Conservation (phyloP, 371 early-diverging fungal genomes). For the Circinella minor region DNA sequence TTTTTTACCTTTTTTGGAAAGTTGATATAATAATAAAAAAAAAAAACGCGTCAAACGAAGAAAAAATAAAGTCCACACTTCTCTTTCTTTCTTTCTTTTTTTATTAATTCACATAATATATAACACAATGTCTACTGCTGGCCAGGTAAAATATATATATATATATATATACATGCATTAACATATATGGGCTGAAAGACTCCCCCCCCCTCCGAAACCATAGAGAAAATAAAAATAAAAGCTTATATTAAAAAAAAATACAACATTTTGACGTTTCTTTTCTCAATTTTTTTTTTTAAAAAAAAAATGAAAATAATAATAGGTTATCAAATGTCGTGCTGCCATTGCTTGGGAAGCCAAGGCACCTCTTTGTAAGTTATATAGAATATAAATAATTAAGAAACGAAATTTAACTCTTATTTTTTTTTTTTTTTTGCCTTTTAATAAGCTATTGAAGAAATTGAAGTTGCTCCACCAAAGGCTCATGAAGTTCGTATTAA, state of each 20-base stretch:
- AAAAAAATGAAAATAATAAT: no score
- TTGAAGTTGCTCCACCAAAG: slow-evolving; percentile 93
- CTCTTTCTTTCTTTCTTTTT: slow-evolving; percentile 4
- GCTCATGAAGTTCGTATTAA: slow-evolving; percentile 96
- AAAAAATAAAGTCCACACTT: neutral
- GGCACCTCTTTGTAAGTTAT: slow-evolving; percentile 83
- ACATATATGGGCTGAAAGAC: no score
- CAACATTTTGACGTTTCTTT: neutral
- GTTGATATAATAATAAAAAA: no score
- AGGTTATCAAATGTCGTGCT: slow-evolving; percentile 92
- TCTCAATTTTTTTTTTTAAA: no score
- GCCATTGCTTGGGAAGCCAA: slow-evolving; percentile 95
- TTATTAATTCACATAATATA: neutral
- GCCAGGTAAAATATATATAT: slow-evolving; percentile 32
- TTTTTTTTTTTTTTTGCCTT: neutral
- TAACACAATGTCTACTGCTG: slow-evolving; percentile 33
- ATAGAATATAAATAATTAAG: neutral
- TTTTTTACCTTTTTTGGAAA: no score
- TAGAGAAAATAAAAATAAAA: no score
- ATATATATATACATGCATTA: neutral
- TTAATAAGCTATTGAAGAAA: slow-evolving; percentile 79
- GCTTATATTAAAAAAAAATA: no score
- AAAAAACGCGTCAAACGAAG: no score
- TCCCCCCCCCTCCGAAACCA: no score
- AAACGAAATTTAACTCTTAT: neutral